Evolutionary conservation across 2,329 filamentous ascomycete species (phyloP), one percentile per base, ranked within the genome.

Genomic region (Mycosphaerella sp.): DNA sequence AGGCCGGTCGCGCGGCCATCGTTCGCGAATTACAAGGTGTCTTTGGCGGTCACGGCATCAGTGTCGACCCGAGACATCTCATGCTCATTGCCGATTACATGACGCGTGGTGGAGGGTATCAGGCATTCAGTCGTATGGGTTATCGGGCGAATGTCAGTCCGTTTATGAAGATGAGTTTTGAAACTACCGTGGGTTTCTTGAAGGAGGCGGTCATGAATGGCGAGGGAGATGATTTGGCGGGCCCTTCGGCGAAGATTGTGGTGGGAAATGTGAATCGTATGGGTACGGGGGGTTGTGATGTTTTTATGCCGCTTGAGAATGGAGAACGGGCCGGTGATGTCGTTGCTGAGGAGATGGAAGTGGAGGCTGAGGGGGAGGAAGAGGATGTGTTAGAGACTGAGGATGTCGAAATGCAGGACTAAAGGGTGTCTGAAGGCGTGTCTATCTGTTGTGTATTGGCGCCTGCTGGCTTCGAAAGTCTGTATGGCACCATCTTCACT

Each of bases 151-250:
- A 89, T 66, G 85, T 92, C 29, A 91, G 85, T 62, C 90, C 93
- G 0, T 92, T 98, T 64, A 92, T 93, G 73, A 97, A 97, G 80
- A 97, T 97, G 92, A 95, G 89, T 71, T 98, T 97, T 74, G 93
- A 98, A 80, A 98, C 93, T 3, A 98, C 93, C 2, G 81, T 97
- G 39, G 85, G 87, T 0, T 96, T 96, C 77, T 78, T 98, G 66
- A 91, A 87, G 71, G 93, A 97, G 68, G 91, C 93, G 1, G 86
- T 96, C 26, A 76, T 95, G 54, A 89, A 95, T 66, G 85, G 88
- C 47, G 93, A 97, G 71, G 89, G 83, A 79, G 93, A 98, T 71
- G 87, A 93, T 65, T 76, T 98, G 57, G 83, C 80, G 56, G 90
- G 86, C 56, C 93, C 95, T 0, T 93, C 87, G 70, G 85, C 88